Evolutionary conservation across 2,329 filamentous ascomycete genomes (phyloP).

Genomic region (Aciculosporium take): DNA sequence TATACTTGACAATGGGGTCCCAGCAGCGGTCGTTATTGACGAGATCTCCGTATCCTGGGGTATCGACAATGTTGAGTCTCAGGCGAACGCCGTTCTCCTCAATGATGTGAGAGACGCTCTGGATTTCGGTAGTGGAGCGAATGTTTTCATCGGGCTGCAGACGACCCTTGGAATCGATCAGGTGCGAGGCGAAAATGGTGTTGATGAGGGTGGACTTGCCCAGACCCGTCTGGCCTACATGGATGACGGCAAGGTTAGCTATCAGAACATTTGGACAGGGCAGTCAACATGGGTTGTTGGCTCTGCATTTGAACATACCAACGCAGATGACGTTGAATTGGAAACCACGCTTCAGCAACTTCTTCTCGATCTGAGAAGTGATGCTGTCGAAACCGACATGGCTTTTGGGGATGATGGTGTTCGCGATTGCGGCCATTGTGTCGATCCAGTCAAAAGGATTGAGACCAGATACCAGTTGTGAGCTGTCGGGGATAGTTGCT

Average conservation of each 20-base stretch:
- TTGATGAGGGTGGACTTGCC: slow-evolving; percentile 99
- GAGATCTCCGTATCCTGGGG: slow-evolving; percentile 92
- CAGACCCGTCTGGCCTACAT: slow-evolving; percentile 84
- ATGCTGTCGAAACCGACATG: slow-evolving; percentile 99
- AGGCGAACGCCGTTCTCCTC: slow-evolving; percentile 98
- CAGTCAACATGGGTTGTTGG: slow-evolving; percentile 3
- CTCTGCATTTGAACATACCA: slow-evolving; percentile 49
- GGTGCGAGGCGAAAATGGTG: slow-evolving; percentile 98
- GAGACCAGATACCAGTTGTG: neutral
- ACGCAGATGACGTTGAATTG: slow-evolving; percentile 99
- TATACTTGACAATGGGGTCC: slow-evolving; percentile 99
- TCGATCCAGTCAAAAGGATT: slow-evolving; percentile 28
- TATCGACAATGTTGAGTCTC: slow-evolving; percentile 96
- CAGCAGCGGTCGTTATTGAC: slow-evolving; percentile 99
- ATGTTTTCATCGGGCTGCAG: slow-evolving; percentile 84
- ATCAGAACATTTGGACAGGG: neutral
- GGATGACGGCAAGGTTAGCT: slow-evolving; percentile 8
- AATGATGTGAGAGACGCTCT: slow-evolving; percentile 94
- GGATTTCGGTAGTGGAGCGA: slow-evolving; percentile 93
- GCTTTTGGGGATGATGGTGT: slow-evolving; percentile 77
- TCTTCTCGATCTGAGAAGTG: slow-evolving; percentile 97
- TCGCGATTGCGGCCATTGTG: slow-evolving; percentile 49
- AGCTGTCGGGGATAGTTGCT: slow-evolving; percentile 9
- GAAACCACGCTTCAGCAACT: slow-evolving; percentile 98
- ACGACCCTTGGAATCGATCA: slow-evolving; percentile 97